A percentile compares a stretch with the other conserved stretches of the same genome.
These are phyloP conservation scores for Podospora bellae-mahoneyi DNA, from an alignment of 495 filamentous ascomycete genomes.

Conservation along the genomic window DNA sequence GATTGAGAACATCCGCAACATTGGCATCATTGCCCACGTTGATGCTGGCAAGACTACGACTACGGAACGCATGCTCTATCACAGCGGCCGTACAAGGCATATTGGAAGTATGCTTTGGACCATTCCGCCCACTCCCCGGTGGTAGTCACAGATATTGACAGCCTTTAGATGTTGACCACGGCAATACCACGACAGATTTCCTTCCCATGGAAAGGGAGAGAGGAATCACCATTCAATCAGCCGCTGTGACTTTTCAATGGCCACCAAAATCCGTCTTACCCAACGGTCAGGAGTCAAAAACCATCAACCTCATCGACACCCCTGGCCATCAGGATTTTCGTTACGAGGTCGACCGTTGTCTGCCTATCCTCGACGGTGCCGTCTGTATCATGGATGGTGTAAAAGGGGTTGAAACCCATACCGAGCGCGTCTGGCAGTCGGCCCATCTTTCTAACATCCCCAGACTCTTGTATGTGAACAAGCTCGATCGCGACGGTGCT, in stretches of 20 bases:
- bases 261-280: constrained; percentile 35
- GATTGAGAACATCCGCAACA: constrained; percentile 70
- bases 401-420: constrained; percentile 96
- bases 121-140: not conserved
- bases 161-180: constrained; percentile 81
- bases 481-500: constrained; percentile 91
- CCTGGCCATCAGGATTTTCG: constrained; percentile 98
- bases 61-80: constrained; percentile 98
- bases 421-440: constrained; percentile 94
- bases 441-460: constrained; percentile 83
- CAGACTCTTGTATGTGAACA: constrained; percentile 86
- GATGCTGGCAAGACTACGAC: constrained; percentile 99
- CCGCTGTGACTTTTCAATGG: constrained; percentile 95
- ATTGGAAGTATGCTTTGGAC: constrained; percentile 63
- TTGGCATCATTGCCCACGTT: constrained; percentile 98
- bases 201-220: constrained; percentile 88
- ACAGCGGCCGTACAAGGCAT: constrained; percentile 82
- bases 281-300: constrained; percentile 42
- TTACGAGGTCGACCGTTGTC: constrained; percentile 90
- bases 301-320: constrained; percentile 93
- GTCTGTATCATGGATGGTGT: constrained; percentile 96
- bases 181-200: constrained; percentile 97
- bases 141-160: constrained; percentile 7
- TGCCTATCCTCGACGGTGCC: constrained; percentile 90
- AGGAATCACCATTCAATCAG: constrained; percentile 97